A percentile compares a stretch with the other conserved stretches of the same genome.
Evolutionary conservation across 352 stramenopile genomes (phyloP).

Genomic region (Pythium graminicola): DNA sequence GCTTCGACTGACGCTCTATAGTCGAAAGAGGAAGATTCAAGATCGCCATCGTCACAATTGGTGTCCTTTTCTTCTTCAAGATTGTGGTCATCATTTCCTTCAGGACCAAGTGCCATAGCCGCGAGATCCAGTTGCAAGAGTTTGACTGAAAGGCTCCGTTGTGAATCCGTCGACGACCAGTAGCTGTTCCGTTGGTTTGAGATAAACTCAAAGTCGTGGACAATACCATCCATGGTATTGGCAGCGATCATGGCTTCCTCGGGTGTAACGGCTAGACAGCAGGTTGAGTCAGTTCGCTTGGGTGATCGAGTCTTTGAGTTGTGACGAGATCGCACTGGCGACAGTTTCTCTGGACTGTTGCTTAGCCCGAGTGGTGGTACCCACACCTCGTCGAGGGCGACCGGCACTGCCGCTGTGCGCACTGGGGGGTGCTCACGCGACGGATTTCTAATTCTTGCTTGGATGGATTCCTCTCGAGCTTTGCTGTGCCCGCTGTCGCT

Average conservation of each 20-base stretch:
- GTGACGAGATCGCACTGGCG: too few relatives aligned
- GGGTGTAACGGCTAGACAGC: not conserved
- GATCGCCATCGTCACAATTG: conserved; percentile 1
- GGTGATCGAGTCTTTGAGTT: not conserved
- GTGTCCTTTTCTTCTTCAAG: conserved; percentile 10
- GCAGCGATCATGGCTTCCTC: not conserved
- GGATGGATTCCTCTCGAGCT: too few relatives aligned
- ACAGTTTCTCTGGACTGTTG: not conserved
- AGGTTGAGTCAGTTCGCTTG: not conserved
- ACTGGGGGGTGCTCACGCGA: conserved; percentile 1
- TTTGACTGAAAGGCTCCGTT: conserved; percentile 19
- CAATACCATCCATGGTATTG: conserved; percentile 11
- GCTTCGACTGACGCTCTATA: not conserved
- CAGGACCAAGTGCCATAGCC: not conserved
- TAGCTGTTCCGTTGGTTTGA: conserved; percentile 9
- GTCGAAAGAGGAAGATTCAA: not conserved
- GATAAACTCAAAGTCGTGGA: conserved; percentile 24
- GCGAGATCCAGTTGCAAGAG: conserved; percentile 17
- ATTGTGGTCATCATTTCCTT: conserved; percentile 9
- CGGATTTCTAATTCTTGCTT: too few relatives aligned
- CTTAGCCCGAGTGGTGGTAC: not conserved
- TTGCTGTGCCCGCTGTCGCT: too few relatives aligned
- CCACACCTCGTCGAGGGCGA: not conserved
- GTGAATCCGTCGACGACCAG: conserved; percentile 17
- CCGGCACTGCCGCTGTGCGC: not conserved